phyloP scores from a whole-genome alignment of 768 basidiomycete genomes.

The Hygrocybe punicea region DNA sequence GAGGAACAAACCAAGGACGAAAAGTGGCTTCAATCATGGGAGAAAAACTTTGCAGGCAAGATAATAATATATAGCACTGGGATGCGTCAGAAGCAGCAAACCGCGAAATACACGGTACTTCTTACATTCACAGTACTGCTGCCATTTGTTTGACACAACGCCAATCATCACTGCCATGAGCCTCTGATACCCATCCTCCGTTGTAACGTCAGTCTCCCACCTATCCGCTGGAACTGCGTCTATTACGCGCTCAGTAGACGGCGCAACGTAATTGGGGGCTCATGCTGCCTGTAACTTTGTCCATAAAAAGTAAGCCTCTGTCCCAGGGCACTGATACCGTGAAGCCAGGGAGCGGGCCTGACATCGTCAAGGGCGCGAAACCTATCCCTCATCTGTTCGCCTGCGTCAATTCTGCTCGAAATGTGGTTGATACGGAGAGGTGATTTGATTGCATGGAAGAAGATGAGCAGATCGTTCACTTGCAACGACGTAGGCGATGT shows the following conservation, averaged over 20 bases:
- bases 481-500: constrained; percentile 1
- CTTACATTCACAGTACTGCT: constrained; percentile 6
- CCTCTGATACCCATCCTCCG: constrained; percentile 11
- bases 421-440: constrained; percentile 10
- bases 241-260: constrained; percentile 2
- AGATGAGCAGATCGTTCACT: constrained; percentile 9
- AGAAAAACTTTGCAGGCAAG: no score
- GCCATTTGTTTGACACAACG: constrained; percentile 15
- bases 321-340: constrained; percentile 15
- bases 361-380: constrained; percentile 10
- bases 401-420: constrained; percentile 10
- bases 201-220: constrained; percentile 15
- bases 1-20: no score
- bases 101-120: neutral
- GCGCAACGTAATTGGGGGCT: constrained; percentile 2
- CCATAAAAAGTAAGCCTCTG: constrained; percentile 12
- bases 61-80: neutral
- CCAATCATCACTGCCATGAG: constrained; percentile 13
- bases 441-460: constrained; percentile 15
- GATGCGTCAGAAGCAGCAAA: neutral
- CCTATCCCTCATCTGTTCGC: constrained; percentile 10
- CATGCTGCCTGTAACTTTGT: constrained; percentile 8
- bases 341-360: constrained; percentile 9
- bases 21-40: no score
- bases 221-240: constrained; percentile 9